Percentiles rank a stretch among this genome's conserved stretches.
Evolutionary conservation across 495 filamentous ascomycete genomes (phyloP).

Genomic region (Neurospora tetrasperma): DNA sequence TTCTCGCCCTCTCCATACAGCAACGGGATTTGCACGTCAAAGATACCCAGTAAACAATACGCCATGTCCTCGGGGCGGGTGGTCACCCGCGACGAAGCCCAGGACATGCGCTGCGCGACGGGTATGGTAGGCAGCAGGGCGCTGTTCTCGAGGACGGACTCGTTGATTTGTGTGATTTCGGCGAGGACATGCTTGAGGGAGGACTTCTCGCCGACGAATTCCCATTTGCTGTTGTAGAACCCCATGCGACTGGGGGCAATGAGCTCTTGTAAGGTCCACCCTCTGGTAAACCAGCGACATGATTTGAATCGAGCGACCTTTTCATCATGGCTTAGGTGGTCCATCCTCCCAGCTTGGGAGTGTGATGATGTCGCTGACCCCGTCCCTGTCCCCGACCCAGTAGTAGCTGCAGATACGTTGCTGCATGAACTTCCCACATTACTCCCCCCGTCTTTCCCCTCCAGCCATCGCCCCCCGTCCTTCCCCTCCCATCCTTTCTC

Average conservation of each 20-base stretch:
- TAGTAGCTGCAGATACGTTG: background rate
- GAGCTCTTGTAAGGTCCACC: conserved; percentile 34
- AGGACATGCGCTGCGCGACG: conserved; percentile 17
- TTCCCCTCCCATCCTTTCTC: background rate
- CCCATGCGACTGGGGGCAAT: conserved; percentile 22
- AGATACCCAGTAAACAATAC: conserved; percentile 22
- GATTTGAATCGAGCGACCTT: background rate
- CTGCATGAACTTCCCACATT: background rate
- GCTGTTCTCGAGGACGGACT: conserved; percentile 2
- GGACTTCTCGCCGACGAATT: conserved; percentile 9
- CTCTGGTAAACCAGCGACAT: conserved; percentile 26
- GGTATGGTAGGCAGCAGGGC: background rate
- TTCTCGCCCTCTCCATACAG: conserved; percentile 14
- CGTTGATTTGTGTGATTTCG: conserved; percentile 9
- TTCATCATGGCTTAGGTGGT: background rate
- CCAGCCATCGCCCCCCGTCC: background rate
- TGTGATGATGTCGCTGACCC: background rate
- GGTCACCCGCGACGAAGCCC: conserved; percentile 11
- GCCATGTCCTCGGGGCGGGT: conserved; percentile 17
- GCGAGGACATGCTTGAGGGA: background rate
- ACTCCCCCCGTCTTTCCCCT: background rate
- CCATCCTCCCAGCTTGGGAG: background rate
- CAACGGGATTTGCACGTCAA: conserved; percentile 14
- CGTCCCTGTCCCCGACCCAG: background rate
- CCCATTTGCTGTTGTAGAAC: conserved; percentile 26